Base-by-base conservation (phyloP, 176 grass and related monocot species). In the Hsuehochloa calcarea region DNA sequence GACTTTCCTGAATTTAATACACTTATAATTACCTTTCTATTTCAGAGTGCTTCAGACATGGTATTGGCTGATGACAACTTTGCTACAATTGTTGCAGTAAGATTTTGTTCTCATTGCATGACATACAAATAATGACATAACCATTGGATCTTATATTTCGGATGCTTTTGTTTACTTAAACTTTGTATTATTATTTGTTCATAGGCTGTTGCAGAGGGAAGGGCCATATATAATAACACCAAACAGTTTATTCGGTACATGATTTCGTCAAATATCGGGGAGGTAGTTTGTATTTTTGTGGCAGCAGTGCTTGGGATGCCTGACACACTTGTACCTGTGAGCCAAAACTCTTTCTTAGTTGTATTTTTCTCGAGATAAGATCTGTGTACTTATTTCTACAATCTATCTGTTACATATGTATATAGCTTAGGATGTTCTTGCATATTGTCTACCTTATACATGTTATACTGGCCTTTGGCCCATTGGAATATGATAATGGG, bases 41-140 rank as follows among this genome's bases (percentile, higher is more conserved):
- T 90, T 88, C 84, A 99, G 96, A 99, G 96, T 89, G 96, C 96
- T 88, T 95, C 96, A 25, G 96, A 99, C 91, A 96, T 99, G 96
- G 88, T 99, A 72, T 89, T 99, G 86, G 96, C 96, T 46, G 96
- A 99, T 90, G 96, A 99, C 82, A 99, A 99, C 80, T 99, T 99
- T 16, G 93, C 96, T 75, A 93, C 96, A 46, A 99, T 99, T 86
- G 96, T 99, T 90, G 96, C 93, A 65, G 96, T 99, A 96, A 77
- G 93, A 87, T 51, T 62, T 35, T 82, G 35, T 72, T 76, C 64
- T 79, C 35, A 72, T 71, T 80, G 38, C n/a, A 55, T 77, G 50
- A 16, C 79, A 87, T 77, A 43, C 56, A 78, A 94, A 86, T 79
- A 49, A 75, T 41, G 26, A 26, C 66, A 82, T 56, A 51, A 65